phyloP scores from a whole-genome alignment of 202 grass and related monocot genomes.

The Cymbopogon flexuosus region DNA sequence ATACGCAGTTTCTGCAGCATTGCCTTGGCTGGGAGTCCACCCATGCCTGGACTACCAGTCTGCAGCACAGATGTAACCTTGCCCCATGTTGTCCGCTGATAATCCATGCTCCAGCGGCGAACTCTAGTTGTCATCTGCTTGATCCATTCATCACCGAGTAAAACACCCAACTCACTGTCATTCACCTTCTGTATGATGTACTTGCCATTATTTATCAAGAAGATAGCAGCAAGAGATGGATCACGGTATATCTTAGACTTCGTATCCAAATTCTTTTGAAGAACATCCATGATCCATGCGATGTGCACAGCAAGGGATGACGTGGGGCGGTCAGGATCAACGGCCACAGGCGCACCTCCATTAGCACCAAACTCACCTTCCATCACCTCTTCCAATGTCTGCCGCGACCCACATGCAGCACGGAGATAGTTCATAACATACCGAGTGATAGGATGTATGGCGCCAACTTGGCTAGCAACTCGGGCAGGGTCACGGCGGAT shows the following conservation, averaged over 20 bases:
- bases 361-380: conserved; percentile 55
- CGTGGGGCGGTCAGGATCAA: conserved; percentile 73
- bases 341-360: conserved; percentile 30
- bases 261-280: conserved; percentile 73
- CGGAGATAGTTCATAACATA: conserved; percentile 98
- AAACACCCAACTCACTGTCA: conserved; percentile 65
- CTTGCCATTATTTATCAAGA: conserved; percentile 84
- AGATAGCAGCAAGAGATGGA: conserved; percentile 65
- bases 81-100: conserved; percentile 68
- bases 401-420: conserved; percentile 69
- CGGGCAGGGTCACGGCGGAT: conserved; percentile 83
- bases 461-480: conserved; percentile 47
- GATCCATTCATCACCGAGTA: conserved; percentile 81
- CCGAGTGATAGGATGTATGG: conserved; percentile 79
- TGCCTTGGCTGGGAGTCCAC: conserved; percentile 37
- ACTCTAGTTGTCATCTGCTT: conserved; percentile 69
- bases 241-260: conserved; percentile 89
- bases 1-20: conserved; percentile 62
- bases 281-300: conserved; percentile 95
- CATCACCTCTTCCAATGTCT: conserved; percentile 96
- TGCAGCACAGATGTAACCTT: conserved; percentile 74
- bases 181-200: conserved; percentile 90
- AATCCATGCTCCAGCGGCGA: conserved; percentile 75
- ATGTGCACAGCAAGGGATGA: conserved; percentile 87
- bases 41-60: conserved; percentile 50